These are phyloP conservation scores for Seiridium cupressi DNA, from an alignment of 2,329 filamentous ascomycete species.

Conservation along the genomic window DNA sequence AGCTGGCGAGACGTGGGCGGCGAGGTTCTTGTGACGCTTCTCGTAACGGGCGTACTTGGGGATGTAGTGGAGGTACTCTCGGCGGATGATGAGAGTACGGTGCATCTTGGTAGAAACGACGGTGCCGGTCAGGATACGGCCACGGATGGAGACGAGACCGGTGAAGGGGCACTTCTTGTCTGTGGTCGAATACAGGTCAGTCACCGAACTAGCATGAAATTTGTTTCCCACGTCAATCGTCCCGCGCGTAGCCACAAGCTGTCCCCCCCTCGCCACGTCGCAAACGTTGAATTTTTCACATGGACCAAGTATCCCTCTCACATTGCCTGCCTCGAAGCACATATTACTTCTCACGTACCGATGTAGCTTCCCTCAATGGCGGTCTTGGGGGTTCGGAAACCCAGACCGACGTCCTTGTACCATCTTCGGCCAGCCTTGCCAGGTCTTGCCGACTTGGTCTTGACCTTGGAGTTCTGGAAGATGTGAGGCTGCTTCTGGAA, in stretches of 20 bases:
- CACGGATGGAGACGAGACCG: constrained; percentile 98
- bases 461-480: constrained; percentile 97
- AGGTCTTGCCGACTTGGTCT: constrained; percentile 78
- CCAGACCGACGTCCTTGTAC: constrained; percentile 99
- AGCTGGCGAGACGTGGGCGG: constrained; percentile 96
- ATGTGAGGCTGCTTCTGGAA: constrained; percentile 99
- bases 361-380: constrained; percentile 99
- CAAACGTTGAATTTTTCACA: background rate
- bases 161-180: constrained; percentile 99
- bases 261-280: background rate
- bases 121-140: constrained; percentile 98
- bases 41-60: constrained; percentile 99
- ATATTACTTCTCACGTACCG: constrained; percentile 63
- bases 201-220: background rate
- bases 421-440: constrained; percentile 66
- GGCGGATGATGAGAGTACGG: constrained; percentile 98
- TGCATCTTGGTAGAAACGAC: constrained; percentile 99
- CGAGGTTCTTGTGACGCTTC: constrained; percentile 99
- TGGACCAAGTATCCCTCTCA: background rate
- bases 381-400: constrained; percentile 97
- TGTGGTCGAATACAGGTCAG: constrained; percentile 36
- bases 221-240: background rate
- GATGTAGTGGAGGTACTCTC: constrained; percentile 99
- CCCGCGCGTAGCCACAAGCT: background rate
- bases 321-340: background rate